phyloP scores from a whole-genome alignment of 2,329 filamentous ascomycete species.

The Raffaelea arxii region DNA sequence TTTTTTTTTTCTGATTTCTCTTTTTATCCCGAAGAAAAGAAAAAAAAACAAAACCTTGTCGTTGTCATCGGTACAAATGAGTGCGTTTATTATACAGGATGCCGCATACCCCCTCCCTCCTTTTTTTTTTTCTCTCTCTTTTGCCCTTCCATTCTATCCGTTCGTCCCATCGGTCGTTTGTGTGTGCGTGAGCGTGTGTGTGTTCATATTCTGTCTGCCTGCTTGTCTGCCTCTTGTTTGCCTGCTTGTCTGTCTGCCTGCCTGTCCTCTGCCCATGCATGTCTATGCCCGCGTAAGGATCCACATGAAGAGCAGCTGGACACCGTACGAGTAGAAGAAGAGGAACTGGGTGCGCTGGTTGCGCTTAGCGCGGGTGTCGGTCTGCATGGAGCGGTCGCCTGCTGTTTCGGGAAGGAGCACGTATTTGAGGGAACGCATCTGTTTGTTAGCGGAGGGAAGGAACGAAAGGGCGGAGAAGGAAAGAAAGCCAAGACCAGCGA shows the following conservation, averaged over 20 bases:
- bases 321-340: slow-evolving; percentile 87
- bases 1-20: too few species aligned
- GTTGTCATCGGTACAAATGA: too few species aligned
- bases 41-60: too few species aligned
- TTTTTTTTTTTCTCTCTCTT: too few species aligned
- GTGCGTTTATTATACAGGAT: too few species aligned
- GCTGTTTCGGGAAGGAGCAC: slow-evolving; percentile 82
- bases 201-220: too few species aligned
- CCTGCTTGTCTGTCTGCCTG: neutral
- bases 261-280: neutral
- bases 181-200: too few species aligned
- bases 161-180: too few species aligned
- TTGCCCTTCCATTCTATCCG: too few species aligned
- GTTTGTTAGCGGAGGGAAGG: neutral
- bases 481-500: neutral
- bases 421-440: slow-evolving; percentile 93
- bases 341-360: slow-evolving; percentile 85
- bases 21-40: too few species aligned
- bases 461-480: neutral
- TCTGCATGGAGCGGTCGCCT: slow-evolving; percentile 54
- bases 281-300: slow-evolving; percentile 38
- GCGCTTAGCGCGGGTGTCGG: slow-evolving; percentile 73
- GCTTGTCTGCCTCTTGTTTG: neutral
- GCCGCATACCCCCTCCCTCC: too few species aligned
- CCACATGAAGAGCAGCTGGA: slow-evolving; percentile 96